phyloP scores from a whole-genome alignment of 495 filamentous ascomycete genomes.

The Thermochaetoides thermophila region DNA sequence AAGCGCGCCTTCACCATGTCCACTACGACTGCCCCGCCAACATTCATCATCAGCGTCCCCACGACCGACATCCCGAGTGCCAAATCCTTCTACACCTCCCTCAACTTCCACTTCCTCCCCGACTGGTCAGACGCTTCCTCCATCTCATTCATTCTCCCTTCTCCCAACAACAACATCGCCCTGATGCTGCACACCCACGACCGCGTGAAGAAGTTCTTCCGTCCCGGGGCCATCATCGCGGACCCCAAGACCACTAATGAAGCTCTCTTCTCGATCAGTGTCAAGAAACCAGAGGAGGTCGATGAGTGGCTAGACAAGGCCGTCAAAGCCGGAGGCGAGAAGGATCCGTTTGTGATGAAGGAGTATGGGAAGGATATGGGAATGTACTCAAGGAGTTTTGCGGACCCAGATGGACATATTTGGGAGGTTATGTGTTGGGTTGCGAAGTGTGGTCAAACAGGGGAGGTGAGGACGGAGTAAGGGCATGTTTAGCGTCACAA shows the following conservation, averaged over 20 bases:
- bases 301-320: slow-evolving; percentile 7
- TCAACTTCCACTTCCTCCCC: slow-evolving; percentile 7
- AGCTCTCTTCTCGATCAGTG: slow-evolving; percentile 5
- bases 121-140: slow-evolving; percentile 8
- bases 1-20: slow-evolving; percentile 1
- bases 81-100: slow-evolving; percentile 7
- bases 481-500: no score
- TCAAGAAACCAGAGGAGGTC: slow-evolving; percentile 3
- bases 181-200: slow-evolving; percentile 11
- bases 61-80: slow-evolving; percentile 4
- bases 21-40: slow-evolving; percentile 1
- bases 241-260: slow-evolving; percentile 8
- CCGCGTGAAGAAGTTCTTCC: slow-evolving; percentile 10
- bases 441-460: no score
- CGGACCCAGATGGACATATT: slow-evolving; percentile 13
- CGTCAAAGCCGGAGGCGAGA: slow-evolving; percentile 8
- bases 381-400: slow-evolving; percentile 13
- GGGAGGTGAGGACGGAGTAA: no score
- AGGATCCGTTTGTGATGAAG: slow-evolving; percentile 9
- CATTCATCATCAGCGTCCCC: slow-evolving; percentile 11
- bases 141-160: slow-evolving; percentile 7
- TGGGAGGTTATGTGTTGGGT: no score
- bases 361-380: slow-evolving; percentile 7
- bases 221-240: slow-evolving; percentile 4
- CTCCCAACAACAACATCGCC: slow-evolving; percentile 6